phyloP scores from a whole-genome alignment of 2,329 filamentous ascomycete genomes.

The Curvularia eragrostidis region DNA sequence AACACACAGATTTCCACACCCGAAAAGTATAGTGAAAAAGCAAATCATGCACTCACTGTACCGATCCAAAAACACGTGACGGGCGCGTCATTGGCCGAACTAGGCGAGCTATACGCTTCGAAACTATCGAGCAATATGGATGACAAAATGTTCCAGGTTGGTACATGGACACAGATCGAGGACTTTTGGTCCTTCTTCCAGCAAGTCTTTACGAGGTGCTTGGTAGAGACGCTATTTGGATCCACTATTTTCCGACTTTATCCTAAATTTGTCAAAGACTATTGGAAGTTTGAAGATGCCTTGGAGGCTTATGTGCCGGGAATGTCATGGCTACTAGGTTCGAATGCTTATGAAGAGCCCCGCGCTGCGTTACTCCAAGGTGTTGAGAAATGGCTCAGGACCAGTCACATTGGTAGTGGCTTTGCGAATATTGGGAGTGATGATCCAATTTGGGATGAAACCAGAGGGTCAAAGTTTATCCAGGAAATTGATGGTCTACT shows the following conservation, averaged over 20 bases:
- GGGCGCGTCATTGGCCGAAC: conserved; percentile 16
- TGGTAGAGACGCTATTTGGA: conserved; percentile 35
- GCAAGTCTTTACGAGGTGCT: conserved; percentile 36
- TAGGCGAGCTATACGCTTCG: conserved; percentile 28
- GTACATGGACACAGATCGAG: conserved; percentile 41
- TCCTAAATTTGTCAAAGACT: conserved; percentile 35
- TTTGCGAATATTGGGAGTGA: conserved; percentile 20
- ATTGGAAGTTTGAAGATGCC: conserved; percentile 33
- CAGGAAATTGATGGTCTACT: conserved; percentile 26
- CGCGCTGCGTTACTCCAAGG: conserved; percentile 30
- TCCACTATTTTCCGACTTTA: conserved; percentile 34
- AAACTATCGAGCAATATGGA: conserved; percentile 33
- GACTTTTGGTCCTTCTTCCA: conserved; percentile 42
- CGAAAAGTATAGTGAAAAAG: neutral
- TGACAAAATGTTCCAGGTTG: conserved; percentile 40
- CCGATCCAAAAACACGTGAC: conserved; percentile 25
- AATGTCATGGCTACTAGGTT: conserved; percentile 26
- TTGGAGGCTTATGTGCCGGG: conserved; percentile 27
- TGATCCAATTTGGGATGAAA: conserved; percentile 28
- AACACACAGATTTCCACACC: neutral
- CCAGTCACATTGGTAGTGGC: conserved; percentile 24
- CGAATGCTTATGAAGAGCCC: conserved; percentile 19
- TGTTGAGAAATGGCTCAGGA: conserved; percentile 34
- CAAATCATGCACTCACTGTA: conserved; percentile 13
- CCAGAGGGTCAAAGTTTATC: conserved; percentile 31